Percentiles rank a stretch among this genome's conserved stretches.
These are phyloP conservation scores for Dovyalis caffra DNA, from an alignment of 345 rosid genomes.

Conservation along the genomic window DNA sequence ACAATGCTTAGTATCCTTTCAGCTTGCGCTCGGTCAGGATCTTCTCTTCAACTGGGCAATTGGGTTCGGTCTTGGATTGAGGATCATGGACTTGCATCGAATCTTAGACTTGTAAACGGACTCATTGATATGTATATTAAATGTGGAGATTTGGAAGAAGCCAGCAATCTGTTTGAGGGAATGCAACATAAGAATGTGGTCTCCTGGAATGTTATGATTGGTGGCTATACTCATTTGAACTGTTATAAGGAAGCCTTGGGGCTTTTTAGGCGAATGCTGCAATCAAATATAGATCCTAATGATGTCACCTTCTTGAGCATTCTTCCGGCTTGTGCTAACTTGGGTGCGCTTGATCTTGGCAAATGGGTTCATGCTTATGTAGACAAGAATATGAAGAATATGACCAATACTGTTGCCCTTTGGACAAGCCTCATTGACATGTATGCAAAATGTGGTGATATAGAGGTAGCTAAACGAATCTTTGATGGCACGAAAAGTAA, in stretches of 20 bases:
- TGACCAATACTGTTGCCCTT: conserved; percentile 4
- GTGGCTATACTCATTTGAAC: conserved; percentile 17
- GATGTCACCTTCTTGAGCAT: conserved; percentile 25
- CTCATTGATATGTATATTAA: conserved; percentile 72
- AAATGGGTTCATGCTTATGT: conserved; percentile 26
- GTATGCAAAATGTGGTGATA: conserved; percentile 29
- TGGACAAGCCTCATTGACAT: conserved; percentile 30
- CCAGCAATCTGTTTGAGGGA: conserved; percentile 16
- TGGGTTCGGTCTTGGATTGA: conserved; percentile 49
- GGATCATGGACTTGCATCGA: conserved; percentile 41
- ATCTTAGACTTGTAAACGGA: conserved; percentile 46
- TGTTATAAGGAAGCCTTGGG: conserved; percentile 19
- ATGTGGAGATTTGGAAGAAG: conserved; percentile 41
- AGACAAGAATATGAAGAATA: conserved; percentile 10
- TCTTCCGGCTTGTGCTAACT: conserved; percentile 25
- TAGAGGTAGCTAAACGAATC: conserved; percentile 18
- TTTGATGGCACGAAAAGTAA: conserved; percentile 14
- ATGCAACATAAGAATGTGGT: conserved; percentile 14
- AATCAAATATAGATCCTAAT: conserved; percentile 23
- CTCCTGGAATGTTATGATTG: no score
- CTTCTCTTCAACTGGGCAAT: conserved; percentile 48
- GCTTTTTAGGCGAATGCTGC: conserved; percentile 17
- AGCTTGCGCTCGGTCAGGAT: conserved; percentile 61
- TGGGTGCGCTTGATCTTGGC: conserved; percentile 25
- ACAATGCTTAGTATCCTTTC: conserved; percentile 63